Conservation (phyloP, 129 eudicot species). For the Flaveria trinervia region DNA sequence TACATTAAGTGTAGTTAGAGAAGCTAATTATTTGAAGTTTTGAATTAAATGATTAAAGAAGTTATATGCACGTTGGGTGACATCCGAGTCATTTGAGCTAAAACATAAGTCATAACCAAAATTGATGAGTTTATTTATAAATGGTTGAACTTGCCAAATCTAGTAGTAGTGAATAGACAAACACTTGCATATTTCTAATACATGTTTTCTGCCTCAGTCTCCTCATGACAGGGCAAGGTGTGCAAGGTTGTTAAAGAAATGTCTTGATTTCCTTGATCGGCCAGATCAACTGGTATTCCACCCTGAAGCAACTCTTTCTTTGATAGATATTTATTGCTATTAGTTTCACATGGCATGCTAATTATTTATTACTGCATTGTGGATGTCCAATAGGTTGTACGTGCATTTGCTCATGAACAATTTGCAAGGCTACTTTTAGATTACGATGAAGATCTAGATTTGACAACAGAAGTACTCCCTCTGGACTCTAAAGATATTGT, state of each 20-base stretch:
- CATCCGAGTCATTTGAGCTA: background rate
- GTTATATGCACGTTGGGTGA: background rate
- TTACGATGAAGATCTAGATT: conserved; percentile 64
- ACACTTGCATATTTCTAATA: conserved; percentile 25
- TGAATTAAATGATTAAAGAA: background rate
- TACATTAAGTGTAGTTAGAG: background rate
- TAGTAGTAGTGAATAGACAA: background rate
- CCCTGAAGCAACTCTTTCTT: conserved; percentile 2
- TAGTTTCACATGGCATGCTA: conserved; percentile 16
- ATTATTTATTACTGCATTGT: conserved; percentile 5
- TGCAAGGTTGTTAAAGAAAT: conserved; percentile 70
- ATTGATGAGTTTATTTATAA: background rate
- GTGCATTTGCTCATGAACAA: conserved; percentile 98
- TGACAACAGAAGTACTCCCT: conserved; percentile 64
- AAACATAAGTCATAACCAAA: background rate
- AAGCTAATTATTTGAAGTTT: background rate
- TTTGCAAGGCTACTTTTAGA: conserved; percentile 89
- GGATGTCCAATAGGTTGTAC: conserved; percentile 66
- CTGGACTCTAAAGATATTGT: conserved; percentile 54
- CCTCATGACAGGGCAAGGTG: conserved; percentile 71
- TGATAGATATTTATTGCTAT: conserved; percentile 5
- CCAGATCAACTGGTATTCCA: conserved; percentile 83
- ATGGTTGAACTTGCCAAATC: background rate
- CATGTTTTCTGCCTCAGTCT: conserved; percentile 53
- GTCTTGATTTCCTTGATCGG: conserved; percentile 87